Percentiles rank a stretch among this genome's conserved stretches.
These are phyloP conservation scores for Scenedesmus sp. DNA, from an alignment of 163 green algal species.

Conservation along the genomic window DNA sequence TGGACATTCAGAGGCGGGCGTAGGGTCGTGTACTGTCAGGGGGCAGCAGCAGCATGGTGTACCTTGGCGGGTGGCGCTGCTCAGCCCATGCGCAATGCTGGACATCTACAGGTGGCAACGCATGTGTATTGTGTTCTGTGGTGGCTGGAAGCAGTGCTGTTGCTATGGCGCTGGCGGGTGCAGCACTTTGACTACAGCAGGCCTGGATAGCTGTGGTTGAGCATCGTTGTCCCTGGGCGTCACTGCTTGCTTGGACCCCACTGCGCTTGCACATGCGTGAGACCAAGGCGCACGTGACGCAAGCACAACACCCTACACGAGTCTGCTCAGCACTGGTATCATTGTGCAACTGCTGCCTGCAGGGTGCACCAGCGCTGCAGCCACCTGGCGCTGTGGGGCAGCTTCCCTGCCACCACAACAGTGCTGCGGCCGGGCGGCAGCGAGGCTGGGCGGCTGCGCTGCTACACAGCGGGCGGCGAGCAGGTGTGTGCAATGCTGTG, in stretches of 20 bases:
- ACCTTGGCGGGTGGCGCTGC: neutral
- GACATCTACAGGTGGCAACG: neutral
- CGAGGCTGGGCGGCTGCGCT: neutral
- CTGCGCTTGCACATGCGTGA: neutral
- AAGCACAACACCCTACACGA: too few relatives aligned
- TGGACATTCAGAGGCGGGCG: too few relatives aligned
- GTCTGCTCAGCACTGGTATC: too few relatives aligned
- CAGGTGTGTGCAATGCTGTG: neutral
- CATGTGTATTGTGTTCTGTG: neutral
- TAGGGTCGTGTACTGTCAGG: too few relatives aligned
- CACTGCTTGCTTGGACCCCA: neutral
- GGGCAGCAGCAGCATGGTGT: too few relatives aligned
- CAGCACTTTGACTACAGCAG: neutral
- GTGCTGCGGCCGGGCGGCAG: neutral
- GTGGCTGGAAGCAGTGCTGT: neutral
- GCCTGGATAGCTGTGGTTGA: neutral
- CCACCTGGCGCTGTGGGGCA: constrained; percentile 29
- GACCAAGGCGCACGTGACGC: too few relatives aligned
- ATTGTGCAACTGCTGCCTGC: neutral
- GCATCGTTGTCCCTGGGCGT: neutral
- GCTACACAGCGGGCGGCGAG: constrained; percentile 17
- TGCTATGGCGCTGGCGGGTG: neutral
- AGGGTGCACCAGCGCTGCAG: constrained; percentile 41
- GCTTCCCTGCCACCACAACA: neutral
- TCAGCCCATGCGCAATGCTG: neutral